Evolutionary conservation across 768 basidiomycete species (phyloP).

Genomic region (Mycena vulgaris): DNA sequence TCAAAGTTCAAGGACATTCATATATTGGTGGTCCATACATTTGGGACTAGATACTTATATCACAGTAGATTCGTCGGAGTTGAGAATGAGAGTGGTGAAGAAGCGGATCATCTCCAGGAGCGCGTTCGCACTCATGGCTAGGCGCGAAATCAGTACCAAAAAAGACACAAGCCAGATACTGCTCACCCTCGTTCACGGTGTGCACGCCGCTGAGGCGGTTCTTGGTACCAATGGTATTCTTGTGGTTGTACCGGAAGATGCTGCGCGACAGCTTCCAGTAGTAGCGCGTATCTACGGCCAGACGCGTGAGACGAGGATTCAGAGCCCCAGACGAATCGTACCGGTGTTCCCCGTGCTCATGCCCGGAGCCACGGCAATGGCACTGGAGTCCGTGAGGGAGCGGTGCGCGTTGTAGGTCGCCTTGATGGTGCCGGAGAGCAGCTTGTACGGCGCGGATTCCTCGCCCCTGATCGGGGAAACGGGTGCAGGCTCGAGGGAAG

Average conservation of each 20-base stretch:
- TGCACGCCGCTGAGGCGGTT: constrained; percentile 53
- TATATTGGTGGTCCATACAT: no score
- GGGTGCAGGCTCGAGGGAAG: constrained; percentile 77
- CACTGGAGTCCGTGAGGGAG: constrained; percentile 40
- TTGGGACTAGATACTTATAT: constrained; percentile 8
- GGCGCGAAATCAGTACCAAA: background rate
- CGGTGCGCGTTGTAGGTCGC: constrained; percentile 70
- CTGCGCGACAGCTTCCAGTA: constrained; percentile 71
- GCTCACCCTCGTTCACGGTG: constrained; percentile 69
- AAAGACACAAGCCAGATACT: background rate
- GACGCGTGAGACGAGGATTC: background rate
- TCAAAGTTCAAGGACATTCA: no score
- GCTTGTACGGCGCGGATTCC: constrained; percentile 60
- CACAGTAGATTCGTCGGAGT: constrained; percentile 54
- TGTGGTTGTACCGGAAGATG: constrained; percentile 73
- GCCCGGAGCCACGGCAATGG: constrained; percentile 64
- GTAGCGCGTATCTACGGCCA: constrained; percentile 66
- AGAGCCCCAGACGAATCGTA: constrained; percentile 38
- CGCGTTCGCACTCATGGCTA: constrained; percentile 51
- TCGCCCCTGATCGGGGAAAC: constrained; percentile 64
- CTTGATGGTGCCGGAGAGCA: constrained; percentile 78
- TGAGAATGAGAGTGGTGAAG: constrained; percentile 61
- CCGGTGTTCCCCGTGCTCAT: constrained; percentile 76
- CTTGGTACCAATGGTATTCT: constrained; percentile 28
- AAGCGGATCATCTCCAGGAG: constrained; percentile 60